Evolutionary conservation across 106 monocot species (phyloP).

Genomic region (Agapanthus africanus): DNA sequence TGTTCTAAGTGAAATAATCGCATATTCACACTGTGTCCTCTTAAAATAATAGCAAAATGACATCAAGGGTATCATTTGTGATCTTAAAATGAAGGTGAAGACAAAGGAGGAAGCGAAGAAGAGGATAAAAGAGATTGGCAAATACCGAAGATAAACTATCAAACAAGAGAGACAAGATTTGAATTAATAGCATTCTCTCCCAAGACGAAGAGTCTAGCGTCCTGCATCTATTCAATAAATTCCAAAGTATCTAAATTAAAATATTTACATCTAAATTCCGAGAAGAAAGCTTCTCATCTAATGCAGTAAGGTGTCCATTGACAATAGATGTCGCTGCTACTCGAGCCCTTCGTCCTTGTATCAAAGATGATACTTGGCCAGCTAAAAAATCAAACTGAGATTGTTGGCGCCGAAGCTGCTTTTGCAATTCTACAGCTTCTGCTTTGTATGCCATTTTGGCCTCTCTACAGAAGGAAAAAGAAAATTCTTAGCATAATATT

Average conservation of each 20-base stretch:
- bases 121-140: no score
- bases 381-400: constrained; percentile 79
- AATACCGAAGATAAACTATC: no score
- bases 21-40: not conserved
- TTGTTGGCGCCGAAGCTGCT: constrained; percentile 69
- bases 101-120: no score
- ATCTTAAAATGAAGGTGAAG: not conserved
- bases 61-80: not conserved
- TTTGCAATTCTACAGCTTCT: constrained; percentile 82
- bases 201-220: not conserved
- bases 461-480: constrained; percentile 43
- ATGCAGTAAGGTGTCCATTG: constrained; percentile 50
- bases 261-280: constrained; percentile 71
- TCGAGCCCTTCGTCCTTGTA: constrained; percentile 78
- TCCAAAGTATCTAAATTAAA: not conserved
- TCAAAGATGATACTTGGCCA: constrained; percentile 73
- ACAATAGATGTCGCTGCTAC: constrained; percentile 63
- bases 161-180: not conserved
- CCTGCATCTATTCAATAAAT: not conserved
- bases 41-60: not conserved
- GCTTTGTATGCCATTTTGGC: constrained; percentile 76
- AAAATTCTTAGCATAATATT: not conserved
- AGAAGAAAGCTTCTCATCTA: constrained; percentile 80
- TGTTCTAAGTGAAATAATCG: no score
- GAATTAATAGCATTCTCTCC: not conserved